These are phyloP conservation scores for Elasticomyces elasticus DNA, from an alignment of 495 filamentous ascomycete species.

Conservation along the genomic window DNA sequence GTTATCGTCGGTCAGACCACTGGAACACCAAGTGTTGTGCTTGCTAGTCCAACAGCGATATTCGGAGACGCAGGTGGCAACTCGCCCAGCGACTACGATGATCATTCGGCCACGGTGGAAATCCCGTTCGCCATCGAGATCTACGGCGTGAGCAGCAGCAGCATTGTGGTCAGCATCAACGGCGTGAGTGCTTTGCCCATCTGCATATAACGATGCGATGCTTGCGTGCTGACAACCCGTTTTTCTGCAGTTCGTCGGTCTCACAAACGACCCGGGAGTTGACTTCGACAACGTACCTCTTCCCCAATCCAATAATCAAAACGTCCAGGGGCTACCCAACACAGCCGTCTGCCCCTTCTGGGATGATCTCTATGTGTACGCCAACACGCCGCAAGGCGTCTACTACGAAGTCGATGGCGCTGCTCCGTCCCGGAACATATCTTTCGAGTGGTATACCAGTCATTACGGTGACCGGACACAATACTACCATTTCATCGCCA, in stretches of 20 bases:
- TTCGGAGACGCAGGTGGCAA: background rate
- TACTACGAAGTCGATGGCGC: conserved; percentile 1
- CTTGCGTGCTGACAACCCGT: too few species aligned
- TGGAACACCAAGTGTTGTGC: background rate
- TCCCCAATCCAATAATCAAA: background rate
- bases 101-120: background rate
- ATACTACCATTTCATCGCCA: conserved; percentile 6
- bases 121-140: background rate
- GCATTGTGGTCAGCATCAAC: background rate
- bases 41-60: background rate
- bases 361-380: background rate
- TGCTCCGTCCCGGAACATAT: background rate
- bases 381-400: conserved; percentile 3
- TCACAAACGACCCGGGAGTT: background rate
- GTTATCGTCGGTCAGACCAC: too few species aligned
- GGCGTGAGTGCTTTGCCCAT: too few species aligned
- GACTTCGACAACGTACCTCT: background rate
- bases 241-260: background rate
- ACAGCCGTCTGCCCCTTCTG: background rate
- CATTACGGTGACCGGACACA: background rate
- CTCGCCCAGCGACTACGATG: background rate
- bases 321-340: background rate
- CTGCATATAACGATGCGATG: too few species aligned
- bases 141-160: background rate
- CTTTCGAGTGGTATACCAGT: conserved; percentile 2